These are phyloP conservation scores for Lolium multiflorum DNA, from an alignment of 176 grass and related monocot species.

Conservation along the genomic window DNA sequence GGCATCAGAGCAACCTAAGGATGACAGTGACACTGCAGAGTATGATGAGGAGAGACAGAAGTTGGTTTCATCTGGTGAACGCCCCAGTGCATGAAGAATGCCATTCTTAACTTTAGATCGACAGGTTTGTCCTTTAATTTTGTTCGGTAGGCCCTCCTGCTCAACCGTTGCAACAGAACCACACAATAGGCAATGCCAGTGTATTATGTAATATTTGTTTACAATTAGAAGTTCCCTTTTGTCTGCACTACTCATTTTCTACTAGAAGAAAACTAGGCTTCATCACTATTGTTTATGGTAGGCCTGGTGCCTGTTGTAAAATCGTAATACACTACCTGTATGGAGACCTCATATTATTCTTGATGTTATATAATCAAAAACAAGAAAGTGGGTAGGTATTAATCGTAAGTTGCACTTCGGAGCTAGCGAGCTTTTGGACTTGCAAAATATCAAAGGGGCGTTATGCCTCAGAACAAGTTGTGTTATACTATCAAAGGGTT, in stretches of 20 bases:
- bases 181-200: not conserved
- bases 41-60: slow-evolving; percentile 56
- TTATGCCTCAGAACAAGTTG: not conserved
- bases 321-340: not conserved
- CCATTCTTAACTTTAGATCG: slow-evolving; percentile 36
- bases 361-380: not conserved
- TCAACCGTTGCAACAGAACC: slow-evolving; percentile 21
- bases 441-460: not conserved
- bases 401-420: not conserved
- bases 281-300: not conserved
- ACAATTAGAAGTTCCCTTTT: not conserved
- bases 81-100: slow-evolving; percentile 38
- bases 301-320: not conserved
- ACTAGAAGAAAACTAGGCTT: not conserved
- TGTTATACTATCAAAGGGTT: not conserved
- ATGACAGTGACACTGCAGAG: slow-evolving; percentile 23
- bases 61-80: slow-evolving; percentile 51
- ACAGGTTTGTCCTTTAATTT: slow-evolving; percentile 25
- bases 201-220: not conserved
- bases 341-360: slow-evolving; percentile 7
- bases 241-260: slow-evolving; percentile 2
- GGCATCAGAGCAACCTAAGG: slow-evolving; percentile 27
- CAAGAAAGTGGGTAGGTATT: not conserved
- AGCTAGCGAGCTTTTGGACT: not conserved
- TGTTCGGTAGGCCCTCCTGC: slow-evolving; percentile 16